Evolutionary conservation across 306 rosid genomes (phyloP).

Genomic region (Citrullus colocynthis): DNA sequence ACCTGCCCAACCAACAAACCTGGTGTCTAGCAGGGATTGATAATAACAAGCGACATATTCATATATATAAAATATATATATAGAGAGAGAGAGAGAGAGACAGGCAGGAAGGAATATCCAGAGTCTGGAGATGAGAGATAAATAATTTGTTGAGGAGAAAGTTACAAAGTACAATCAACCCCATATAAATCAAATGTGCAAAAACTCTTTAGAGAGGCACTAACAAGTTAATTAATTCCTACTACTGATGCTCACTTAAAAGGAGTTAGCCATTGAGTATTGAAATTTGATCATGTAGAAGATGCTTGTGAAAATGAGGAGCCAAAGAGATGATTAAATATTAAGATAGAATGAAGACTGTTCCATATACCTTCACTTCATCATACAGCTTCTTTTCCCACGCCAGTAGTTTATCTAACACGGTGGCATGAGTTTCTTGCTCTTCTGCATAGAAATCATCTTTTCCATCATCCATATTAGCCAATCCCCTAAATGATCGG

Average conservation of each 20-base stretch:
- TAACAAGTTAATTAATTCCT: not conserved
- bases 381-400: conserved; percentile 94
- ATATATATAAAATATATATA: too few relatives aligned
- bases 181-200: not conserved
- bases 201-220: not conserved
- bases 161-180: not conserved
- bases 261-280: not conserved
- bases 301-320: not conserved
- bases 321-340: not conserved
- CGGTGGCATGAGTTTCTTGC: conserved; percentile 82
- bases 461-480: conserved; percentile 44
- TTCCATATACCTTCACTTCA: conserved; percentile 71
- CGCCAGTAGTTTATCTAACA: conserved; percentile 84
- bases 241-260: not conserved
- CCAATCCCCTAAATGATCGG: conserved; percentile 58
- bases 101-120: not conserved
- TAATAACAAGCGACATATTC: not conserved
- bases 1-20: not conserved
- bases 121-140: not conserved
- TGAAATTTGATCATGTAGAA: not conserved
- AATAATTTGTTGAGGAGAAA: not conserved
- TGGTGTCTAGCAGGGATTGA: not conserved
- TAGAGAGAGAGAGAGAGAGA: not conserved
- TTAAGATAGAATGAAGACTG: not conserved
- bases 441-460: conserved; percentile 66